Conservation (phyloP, 2,329 filamentous ascomycete genomes). For the Exophiala spinifera region DNA sequence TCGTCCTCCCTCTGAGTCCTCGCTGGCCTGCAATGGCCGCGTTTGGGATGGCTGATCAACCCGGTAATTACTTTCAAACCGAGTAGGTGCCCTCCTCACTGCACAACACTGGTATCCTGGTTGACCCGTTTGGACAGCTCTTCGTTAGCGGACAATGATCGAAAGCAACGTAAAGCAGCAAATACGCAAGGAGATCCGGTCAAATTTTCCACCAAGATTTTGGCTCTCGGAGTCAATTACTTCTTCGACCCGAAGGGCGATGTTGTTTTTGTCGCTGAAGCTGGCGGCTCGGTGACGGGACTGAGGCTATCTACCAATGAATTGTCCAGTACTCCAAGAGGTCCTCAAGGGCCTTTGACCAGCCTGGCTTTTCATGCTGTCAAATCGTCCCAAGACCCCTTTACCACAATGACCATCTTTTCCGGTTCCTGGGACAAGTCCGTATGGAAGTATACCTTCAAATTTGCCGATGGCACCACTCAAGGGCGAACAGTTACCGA, state of each 20-base stretch:
- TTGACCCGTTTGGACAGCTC: slow-evolving; percentile 40
- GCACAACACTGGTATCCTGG: slow-evolving; percentile 2
- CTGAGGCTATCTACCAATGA: slow-evolving; percentile 42
- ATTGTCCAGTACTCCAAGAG: slow-evolving; percentile 54
- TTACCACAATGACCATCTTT: slow-evolving; percentile 57
- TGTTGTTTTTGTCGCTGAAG: slow-evolving; percentile 77
- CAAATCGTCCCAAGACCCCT: slow-evolving; percentile 34
- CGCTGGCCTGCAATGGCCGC: slow-evolving; percentile 36
- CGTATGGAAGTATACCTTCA: slow-evolving; percentile 78
- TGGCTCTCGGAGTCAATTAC: slow-evolving; percentile 54
- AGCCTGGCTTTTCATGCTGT: slow-evolving; percentile 64
- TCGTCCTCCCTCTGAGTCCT: not conserved
- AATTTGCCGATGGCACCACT: slow-evolving; percentile 50
- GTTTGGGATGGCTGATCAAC: slow-evolving; percentile 56
- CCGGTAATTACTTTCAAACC: slow-evolving; percentile 87
- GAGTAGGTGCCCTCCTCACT: slow-evolving; percentile 56
- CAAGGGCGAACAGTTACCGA: slow-evolving; percentile 60
- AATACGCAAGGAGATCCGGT: slow-evolving; percentile 85
- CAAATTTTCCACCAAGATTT: slow-evolving; percentile 76
- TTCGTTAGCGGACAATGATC: slow-evolving; percentile 48
- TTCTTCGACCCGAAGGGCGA: slow-evolving; percentile 19
- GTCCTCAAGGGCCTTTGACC: slow-evolving; percentile 76
- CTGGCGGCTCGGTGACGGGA: slow-evolving; percentile 73
- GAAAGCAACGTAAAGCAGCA: slow-evolving; percentile 70
- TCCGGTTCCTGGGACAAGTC: slow-evolving; percentile 94